Base-by-base conservation (phyloP, 345 rosid genomes). In the Eucalyptus marginata region DNA sequence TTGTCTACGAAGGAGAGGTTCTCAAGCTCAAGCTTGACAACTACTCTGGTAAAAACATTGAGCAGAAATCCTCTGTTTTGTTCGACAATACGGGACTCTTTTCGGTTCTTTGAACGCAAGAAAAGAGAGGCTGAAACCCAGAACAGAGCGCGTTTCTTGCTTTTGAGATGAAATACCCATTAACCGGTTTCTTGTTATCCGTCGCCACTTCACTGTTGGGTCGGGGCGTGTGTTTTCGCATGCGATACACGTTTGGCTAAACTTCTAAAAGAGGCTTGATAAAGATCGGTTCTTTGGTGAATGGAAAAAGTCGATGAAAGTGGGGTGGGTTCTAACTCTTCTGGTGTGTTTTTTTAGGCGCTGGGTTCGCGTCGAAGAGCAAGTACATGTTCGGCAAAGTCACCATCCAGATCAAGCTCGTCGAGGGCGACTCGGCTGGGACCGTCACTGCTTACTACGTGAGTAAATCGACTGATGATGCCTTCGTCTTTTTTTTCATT, bases 381-480 rank as follows among this genome's bases (percentile, higher is more conserved):
- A 97, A 95, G 91, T 98, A 97, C 56, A 46, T 97, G 95, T 98
- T 98, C 62, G 99, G 99, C 51, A 97, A 97, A 92, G 98, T 97
- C 40, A 92, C 96, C 50, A 87, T 93, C 8, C 97, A 98, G 95
- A 97, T 98, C 87, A 98, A 98, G 93, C 99, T 98, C 49, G 99
- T 98, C 1, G 99, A 95, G 87, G 99, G 99, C 49, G 99, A 98
- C 90, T 98, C 99, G 86, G 99, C 99, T 12, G 99, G 99, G 88
- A 98, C 99, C 49, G 99, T 98, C 29, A 97, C 99, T 90, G 99
- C 99, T 88, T 96, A 93, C 94, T 98, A 98, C 88, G 99, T 98
- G 91, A 90, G 99, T 88, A 71, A 47, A 25, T 29, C 59, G 8
- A 44, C 13, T 18, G 4, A 36, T 8, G 15, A 43, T 71, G 24